Conservation (phyloP, 352 stramenopile genomes). For the Lagenidium sp. region DNA sequence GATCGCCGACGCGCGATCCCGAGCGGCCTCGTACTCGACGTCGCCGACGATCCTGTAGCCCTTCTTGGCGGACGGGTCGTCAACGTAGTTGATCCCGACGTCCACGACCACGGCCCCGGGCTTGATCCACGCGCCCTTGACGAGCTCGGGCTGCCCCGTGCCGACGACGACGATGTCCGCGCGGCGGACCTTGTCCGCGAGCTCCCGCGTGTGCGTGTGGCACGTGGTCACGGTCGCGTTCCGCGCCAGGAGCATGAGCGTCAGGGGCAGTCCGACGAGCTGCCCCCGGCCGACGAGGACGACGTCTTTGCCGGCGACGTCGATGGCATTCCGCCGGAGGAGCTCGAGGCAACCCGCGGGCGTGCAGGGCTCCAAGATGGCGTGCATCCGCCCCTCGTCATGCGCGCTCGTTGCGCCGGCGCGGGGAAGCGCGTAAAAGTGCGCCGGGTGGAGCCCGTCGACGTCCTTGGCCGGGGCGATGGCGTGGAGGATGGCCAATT, state of each 20-base stretch:
- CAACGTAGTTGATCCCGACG: slow-evolving; percentile 98
- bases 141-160: slow-evolving; percentile 89
- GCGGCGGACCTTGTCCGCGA: slow-evolving; percentile 41
- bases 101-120: slow-evolving; percentile 96
- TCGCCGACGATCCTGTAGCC: slow-evolving; percentile 96
- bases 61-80: slow-evolving; percentile 56
- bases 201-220: slow-evolving; percentile 89
- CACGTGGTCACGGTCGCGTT: slow-evolving; percentile 97
- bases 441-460: slow-evolving; percentile 97
- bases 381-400: background rate
- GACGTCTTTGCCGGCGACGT: slow-evolving; percentile 92
- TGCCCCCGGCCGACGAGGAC: slow-evolving; percentile 96
- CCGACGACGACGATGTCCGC: slow-evolving; percentile 97
- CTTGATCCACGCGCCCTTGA: slow-evolving; percentile 97
- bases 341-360: slow-evolving; percentile 74
- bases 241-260: slow-evolving; percentile 91
- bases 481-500: slow-evolving; percentile 87
- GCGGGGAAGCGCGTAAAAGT: slow-evolving; percentile 88
- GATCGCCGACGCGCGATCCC: slow-evolving; percentile 87
- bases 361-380: slow-evolving; percentile 86
- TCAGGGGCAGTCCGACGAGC: slow-evolving; percentile 96
- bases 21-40: slow-evolving; percentile 91
- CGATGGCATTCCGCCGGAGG: slow-evolving; percentile 59
- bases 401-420: slow-evolving; percentile 4
- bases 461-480: slow-evolving; percentile 95